phyloP scores from a whole-genome alignment of 208 protist species.

The Trypanosoma caninum region DNA sequence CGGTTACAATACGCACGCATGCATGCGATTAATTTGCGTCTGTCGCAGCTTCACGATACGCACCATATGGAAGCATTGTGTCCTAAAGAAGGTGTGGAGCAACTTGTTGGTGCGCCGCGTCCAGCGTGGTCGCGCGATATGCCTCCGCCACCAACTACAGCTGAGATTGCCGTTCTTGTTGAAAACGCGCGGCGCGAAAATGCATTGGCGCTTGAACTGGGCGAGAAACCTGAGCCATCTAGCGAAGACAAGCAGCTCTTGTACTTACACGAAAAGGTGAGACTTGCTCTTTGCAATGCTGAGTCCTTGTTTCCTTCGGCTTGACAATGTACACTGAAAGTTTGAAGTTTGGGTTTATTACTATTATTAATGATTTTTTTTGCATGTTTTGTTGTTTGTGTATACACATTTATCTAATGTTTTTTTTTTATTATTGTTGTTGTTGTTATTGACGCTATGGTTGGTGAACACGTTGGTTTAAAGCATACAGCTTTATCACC shows the following conservation, averaged over 20 bases:
- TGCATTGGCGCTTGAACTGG: slow-evolving; percentile 6
- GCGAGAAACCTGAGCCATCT: not conserved
- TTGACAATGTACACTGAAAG: too few species aligned
- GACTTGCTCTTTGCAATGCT: slow-evolving; percentile 2
- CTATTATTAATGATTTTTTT: slow-evolving; percentile 22
- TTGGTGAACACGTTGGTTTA: too few species aligned
- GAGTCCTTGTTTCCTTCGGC: slow-evolving; percentile 17
- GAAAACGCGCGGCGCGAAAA: slow-evolving; percentile 44
- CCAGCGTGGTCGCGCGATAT: slow-evolving; percentile 30
- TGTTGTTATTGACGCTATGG: too few species aligned
- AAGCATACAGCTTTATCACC: too few species aligned
- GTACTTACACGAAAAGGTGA: slow-evolving; percentile 21
- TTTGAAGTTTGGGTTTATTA: not conserved
- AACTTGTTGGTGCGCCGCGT: slow-evolving; percentile 22
- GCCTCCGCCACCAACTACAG: slow-evolving; percentile 29
- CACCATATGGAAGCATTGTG: slow-evolving; percentile 21
- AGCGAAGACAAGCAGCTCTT: not conserved
- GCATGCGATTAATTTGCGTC: slow-evolving; percentile 38
- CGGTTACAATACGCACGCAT: slow-evolving; percentile 11
- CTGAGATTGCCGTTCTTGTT: slow-evolving; percentile 36
- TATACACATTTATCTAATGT: not conserved
- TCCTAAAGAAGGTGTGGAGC: slow-evolving; percentile 14
- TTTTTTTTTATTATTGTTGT: slow-evolving; percentile 21
- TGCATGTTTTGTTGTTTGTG: slow-evolving; percentile 8
- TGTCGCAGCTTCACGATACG: slow-evolving; percentile 28